These are phyloP conservation scores for Haplosporangium gracile DNA, from an alignment of 192 early-diverging fungal genomes.

Conservation along the genomic window DNA sequence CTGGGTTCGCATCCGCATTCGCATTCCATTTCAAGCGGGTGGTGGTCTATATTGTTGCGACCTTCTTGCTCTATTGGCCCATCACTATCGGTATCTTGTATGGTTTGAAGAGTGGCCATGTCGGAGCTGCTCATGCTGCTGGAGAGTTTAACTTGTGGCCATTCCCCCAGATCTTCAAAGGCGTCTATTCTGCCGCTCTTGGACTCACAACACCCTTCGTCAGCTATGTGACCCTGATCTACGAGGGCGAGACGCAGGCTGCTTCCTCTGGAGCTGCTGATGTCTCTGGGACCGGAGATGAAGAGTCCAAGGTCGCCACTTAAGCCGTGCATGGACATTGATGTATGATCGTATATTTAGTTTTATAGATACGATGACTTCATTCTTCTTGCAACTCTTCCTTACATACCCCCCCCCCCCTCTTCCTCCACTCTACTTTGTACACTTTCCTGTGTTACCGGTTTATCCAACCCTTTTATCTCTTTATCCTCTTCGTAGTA, in stretches of 20 bases:
- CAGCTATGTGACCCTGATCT: constrained; percentile 27
- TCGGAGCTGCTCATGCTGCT: constrained; percentile 1
- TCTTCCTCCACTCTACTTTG: too few relatives aligned
- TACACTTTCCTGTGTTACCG: too few relatives aligned
- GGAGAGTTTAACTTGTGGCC: constrained; percentile 45
- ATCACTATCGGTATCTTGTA: constrained; percentile 27
- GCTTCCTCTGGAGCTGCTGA: neutral
- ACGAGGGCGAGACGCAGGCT: constrained; percentile 24
- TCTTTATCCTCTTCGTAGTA: too few relatives aligned
- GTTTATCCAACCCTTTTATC: too few relatives aligned
- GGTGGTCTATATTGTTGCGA: constrained; percentile 2
- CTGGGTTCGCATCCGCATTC: neutral
- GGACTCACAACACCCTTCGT: constrained; percentile 37
- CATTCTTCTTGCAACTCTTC: too few relatives aligned
- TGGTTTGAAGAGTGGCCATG: constrained; percentile 19
- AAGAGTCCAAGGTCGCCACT: too few relatives aligned
- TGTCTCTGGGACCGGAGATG: too few relatives aligned
- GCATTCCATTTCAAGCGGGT: constrained; percentile 25
- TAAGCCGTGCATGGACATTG: too few relatives aligned
- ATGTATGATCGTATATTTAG: too few relatives aligned
- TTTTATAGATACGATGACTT: too few relatives aligned
- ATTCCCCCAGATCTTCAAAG: constrained; percentile 40
- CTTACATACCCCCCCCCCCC: too few relatives aligned
- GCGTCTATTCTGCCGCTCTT: constrained; percentile 11
- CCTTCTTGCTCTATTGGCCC: constrained; percentile 33